phyloP scores from a whole-genome alignment of 169 alveolate genomes.

The Cryptosporidium ryanae region DNA sequence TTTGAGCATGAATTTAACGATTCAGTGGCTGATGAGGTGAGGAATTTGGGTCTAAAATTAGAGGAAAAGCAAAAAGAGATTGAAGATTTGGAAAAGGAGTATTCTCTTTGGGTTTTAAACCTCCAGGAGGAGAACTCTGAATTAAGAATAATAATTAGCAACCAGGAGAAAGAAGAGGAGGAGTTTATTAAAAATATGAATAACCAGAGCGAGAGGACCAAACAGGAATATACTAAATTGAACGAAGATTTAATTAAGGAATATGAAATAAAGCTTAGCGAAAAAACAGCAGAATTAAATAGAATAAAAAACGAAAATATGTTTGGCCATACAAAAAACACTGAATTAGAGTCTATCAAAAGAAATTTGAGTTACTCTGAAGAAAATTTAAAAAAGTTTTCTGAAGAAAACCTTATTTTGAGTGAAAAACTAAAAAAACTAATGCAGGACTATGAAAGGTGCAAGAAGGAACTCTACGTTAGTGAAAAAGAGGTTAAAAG shows the following conservation, averaged over 20 bases:
- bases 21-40: neutral
- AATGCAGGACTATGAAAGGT: constrained; percentile 14
- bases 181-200: neutral
- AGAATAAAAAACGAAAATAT: neutral
- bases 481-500: neutral
- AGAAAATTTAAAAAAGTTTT: neutral
- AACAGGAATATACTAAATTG: neutral
- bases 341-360: constrained; percentile 15
- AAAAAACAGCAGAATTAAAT: constrained; percentile 28
- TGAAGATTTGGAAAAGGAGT: constrained; percentile 49
- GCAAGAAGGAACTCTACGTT: neutral
- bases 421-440: neutral
- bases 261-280: constrained; percentile 31
- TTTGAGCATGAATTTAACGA: constrained; percentile 40
- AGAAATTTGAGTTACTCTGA: constrained; percentile 12
- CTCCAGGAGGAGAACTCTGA: constrained; percentile 63
- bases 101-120: constrained; percentile 46
- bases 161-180: constrained; percentile 18
- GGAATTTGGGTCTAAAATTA: neutral
- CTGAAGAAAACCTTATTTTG: constrained; percentile 9
- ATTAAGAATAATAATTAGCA: constrained; percentile 16
- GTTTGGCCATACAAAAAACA: neutral
- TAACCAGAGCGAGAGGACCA: neutral
- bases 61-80: constrained; percentile 43
- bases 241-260: constrained; percentile 14